Evolutionary conservation across 2,329 filamentous ascomycete species (phyloP), one percentile per base, ranked within the genome.

Genomic region (Capronia coronata): DNA sequence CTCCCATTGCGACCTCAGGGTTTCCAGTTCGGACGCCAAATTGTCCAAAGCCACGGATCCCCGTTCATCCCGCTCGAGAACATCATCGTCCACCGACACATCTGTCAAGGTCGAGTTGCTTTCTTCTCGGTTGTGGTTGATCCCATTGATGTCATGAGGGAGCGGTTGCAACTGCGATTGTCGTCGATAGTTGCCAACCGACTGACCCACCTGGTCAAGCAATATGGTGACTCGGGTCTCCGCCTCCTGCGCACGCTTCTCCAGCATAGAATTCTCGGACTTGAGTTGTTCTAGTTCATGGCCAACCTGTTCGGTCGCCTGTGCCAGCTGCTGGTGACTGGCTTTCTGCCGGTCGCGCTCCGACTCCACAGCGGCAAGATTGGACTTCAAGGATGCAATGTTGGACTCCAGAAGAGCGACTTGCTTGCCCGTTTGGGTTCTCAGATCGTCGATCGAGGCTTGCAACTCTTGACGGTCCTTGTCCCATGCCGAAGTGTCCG

Each of bases 221-320:
- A 98, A 80, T 62, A 95, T 79, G 25, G 87, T 87, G 18, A 98
- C 93, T 63, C 94, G 94, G 58, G 87, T 83, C 71, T 98, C 93
- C 1, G 93, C 93, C 65, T 96, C 91, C 44, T 80, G 76, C 4
- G 90, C 91, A 37, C 91, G 86, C 60, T 82, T 81, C 66, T 97
- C 90, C 2, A 98, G 79, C 29, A 84, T 71, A 0, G 72, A 68
- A 62, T 97, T 95, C 67, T 96, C 90, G 46, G 83, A 77, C 61
- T 89, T 87, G 27, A 97, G 75, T 58, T 87, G 79, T 55, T 94
- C 86, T 21, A 97, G 72, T 49, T 94, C 86, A 35, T 75, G 75
- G 54, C 79, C 79, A 47, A 78, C 72, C 53, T 76, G 75, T 49
- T 80, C 70, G 3, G 70, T 69, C 9, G 71, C 74, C 23, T 71